Evolutionary conservation across 2,329 filamentous ascomycete species (phyloP).

Genomic region (Ophiobolus disseminans): DNA sequence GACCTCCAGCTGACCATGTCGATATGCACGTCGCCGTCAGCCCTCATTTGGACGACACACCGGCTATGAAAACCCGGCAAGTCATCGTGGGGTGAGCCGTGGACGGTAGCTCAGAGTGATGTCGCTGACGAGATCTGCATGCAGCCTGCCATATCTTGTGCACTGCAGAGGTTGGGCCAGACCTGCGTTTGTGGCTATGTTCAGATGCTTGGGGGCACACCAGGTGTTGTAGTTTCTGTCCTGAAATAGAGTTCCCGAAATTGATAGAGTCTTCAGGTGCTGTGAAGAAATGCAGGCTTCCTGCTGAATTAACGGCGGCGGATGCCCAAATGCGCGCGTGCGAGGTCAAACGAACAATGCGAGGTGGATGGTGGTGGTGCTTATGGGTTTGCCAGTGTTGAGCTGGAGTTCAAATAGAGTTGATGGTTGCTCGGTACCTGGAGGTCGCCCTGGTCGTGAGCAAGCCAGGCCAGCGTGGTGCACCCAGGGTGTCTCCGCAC

Average conservation of each 20-base stretch:
- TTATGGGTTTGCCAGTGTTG: conserved; percentile 4
- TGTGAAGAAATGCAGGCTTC: no score
- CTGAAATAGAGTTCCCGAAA: no score
- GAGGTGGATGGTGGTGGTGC: conserved; percentile 1
- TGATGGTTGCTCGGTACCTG: conserved; percentile 45
- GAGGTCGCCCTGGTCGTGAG: conserved; percentile 46
- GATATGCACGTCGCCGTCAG: conserved; percentile 40
- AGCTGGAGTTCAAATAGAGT: conserved; percentile 46
- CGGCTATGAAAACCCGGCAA: conserved; percentile 24
- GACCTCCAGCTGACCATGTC: conserved; percentile 36
- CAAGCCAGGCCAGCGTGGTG: conserved; percentile 40
- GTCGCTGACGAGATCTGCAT: conserved; percentile 26
- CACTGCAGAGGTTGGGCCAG: no score
- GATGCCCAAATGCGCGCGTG: no score
- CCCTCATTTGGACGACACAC: conserved; percentile 25
- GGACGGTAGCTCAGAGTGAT: conserved; percentile 28
- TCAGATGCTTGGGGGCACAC: no score
- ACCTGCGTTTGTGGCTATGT: no score
- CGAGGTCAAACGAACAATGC: not conserved
- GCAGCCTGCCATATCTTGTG: conserved; percentile 29
- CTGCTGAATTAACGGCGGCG: no score
- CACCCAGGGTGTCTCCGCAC: conserved; percentile 49
- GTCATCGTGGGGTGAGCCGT: conserved; percentile 14
- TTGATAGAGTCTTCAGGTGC: no score
- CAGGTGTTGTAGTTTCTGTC: no score